A percentile compares a stretch with the other conserved stretches of the same genome.
Evolutionary conservation across 202 grass and related monocot genomes (phyloP).

Genomic region (Setaria italica): DNA sequence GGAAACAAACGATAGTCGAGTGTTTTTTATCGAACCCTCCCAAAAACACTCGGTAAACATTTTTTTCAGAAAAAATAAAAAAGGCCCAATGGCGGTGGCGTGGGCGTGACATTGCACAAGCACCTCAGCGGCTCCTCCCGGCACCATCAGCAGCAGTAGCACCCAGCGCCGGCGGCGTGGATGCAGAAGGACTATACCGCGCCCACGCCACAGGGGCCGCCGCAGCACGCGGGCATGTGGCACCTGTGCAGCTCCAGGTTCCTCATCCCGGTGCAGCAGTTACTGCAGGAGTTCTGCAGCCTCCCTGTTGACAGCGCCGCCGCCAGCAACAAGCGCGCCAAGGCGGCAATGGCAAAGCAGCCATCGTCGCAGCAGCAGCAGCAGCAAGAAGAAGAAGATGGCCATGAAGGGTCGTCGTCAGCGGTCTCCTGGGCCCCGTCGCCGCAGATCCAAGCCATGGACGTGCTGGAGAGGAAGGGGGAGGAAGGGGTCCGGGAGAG

Average conservation of each 20-base stretch:
- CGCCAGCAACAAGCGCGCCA: slow-evolving; percentile 32
- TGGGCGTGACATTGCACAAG: slow-evolving; percentile 38
- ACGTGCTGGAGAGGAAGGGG: slow-evolving; percentile 62
- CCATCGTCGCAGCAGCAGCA: background rate
- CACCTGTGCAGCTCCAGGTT: slow-evolving; percentile 71
- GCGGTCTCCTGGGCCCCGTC: slow-evolving; percentile 53
- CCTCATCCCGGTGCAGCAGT: slow-evolving; percentile 66
- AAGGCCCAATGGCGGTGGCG: slow-evolving; percentile 24
- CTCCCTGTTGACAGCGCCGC: slow-evolving; percentile 45
- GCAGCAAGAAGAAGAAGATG: no score
- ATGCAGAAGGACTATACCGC: slow-evolving; percentile 28
- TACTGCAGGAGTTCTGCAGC: slow-evolving; percentile 85
- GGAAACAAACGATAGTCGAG: no score
- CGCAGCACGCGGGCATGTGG: slow-evolving; percentile 44
- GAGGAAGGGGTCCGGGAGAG: no score
- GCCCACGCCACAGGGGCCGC: background rate
- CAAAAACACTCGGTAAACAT: no score
- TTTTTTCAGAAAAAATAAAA: no score
- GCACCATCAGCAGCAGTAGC: slow-evolving; percentile 51
- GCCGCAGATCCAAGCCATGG: slow-evolving; percentile 66
- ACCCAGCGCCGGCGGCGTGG: slow-evolving; percentile 1
- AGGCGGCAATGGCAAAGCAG: background rate
- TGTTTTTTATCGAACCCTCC: no score
- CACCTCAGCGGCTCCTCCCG: slow-evolving; percentile 43
- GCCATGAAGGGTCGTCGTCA: slow-evolving; percentile 56